Percentiles rank a stretch among this genome's conserved stretches.
These are phyloP conservation scores for Mytilinidion resinicola DNA, from an alignment of 495 filamentous ascomycete genomes.

Conservation along the genomic window DNA sequence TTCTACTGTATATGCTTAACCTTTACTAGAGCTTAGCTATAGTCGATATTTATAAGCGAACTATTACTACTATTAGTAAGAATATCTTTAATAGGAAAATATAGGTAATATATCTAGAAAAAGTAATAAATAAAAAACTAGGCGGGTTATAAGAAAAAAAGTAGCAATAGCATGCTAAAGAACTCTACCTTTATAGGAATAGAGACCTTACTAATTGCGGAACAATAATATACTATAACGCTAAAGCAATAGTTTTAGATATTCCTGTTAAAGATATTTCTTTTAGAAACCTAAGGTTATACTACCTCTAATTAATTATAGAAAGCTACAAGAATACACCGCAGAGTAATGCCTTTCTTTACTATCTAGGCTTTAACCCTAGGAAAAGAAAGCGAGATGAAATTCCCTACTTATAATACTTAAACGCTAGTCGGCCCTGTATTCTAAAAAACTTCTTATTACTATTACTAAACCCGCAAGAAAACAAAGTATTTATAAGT, in stretches of 20 bases:
- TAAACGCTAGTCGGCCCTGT: neutral
- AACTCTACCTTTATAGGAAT: neutral
- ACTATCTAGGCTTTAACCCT: neutral
- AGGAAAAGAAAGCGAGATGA: neutral
- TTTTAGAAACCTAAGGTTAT: neutral
- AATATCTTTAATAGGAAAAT: neutral
- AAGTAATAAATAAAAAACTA: neutral
- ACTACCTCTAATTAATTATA: neutral
- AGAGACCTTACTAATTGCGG: neutral
- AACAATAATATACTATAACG: neutral
- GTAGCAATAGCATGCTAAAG: neutral
- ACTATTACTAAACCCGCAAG: neutral
- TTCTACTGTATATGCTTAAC: neutral
- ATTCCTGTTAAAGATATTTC: neutral
- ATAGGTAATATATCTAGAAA: neutral
- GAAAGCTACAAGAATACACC: neutral
- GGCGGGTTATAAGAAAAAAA: neutral
- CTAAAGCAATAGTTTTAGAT: neutral
- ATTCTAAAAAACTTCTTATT: neutral
- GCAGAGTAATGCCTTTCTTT: neutral
- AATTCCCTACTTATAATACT: neutral
- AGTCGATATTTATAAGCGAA: neutral
- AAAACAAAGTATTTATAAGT: neutral
- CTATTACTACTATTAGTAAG: neutral
- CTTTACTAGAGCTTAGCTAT: neutral